Evolutionary conservation across 768 basidiomycete species (phyloP).

Genomic region (Leccinum uliginosum): DNA sequence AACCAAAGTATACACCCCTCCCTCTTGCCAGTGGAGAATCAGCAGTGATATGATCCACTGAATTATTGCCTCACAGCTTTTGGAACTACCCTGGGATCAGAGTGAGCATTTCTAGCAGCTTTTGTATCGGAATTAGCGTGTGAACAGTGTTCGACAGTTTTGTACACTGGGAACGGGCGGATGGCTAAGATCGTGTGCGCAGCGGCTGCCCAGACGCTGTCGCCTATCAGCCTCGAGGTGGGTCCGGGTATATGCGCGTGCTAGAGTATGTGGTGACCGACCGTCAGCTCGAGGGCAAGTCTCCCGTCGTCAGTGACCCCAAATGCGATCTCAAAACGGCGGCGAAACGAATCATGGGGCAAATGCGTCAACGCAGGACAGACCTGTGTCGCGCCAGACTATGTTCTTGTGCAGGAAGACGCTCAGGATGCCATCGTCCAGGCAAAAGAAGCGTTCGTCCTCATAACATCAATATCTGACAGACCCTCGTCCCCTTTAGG

Average conservation of each 20-base stretch:
- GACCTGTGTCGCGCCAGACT: slow-evolving; percentile 65
- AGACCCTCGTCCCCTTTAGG: slow-evolving; percentile 2
- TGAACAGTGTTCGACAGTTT: slow-evolving; percentile 17
- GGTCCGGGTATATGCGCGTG: slow-evolving; percentile 2
- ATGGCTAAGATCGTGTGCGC: slow-evolving; percentile 64
- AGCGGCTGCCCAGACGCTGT: slow-evolving; percentile 74
- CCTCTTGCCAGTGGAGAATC: not conserved
- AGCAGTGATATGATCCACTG: not conserved
- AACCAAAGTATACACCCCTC: slow-evolving; percentile 37
- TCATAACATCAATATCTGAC: not conserved
- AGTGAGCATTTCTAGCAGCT: slow-evolving; percentile 33
- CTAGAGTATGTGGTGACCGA: not conserved
- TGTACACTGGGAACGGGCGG: slow-evolving; percentile 58
- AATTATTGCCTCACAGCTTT: slow-evolving; percentile 40
- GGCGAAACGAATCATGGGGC: slow-evolving; percentile 73
- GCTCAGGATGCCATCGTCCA: slow-evolving; percentile 36
- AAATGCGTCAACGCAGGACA: slow-evolving; percentile 62
- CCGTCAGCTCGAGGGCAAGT: slow-evolving; percentile 63
- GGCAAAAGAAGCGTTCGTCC: slow-evolving; percentile 40
- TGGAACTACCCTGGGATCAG: slow-evolving; percentile 67
- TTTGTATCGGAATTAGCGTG: not conserved
- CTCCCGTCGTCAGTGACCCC: slow-evolving; percentile 67
- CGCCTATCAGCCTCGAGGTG: slow-evolving; percentile 61
- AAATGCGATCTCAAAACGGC: slow-evolving; percentile 59
- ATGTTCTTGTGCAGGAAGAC: slow-evolving; percentile 40